Conservation (phyloP, 179 eudicot genomes). For the Heliamphora pulchella region DNA sequence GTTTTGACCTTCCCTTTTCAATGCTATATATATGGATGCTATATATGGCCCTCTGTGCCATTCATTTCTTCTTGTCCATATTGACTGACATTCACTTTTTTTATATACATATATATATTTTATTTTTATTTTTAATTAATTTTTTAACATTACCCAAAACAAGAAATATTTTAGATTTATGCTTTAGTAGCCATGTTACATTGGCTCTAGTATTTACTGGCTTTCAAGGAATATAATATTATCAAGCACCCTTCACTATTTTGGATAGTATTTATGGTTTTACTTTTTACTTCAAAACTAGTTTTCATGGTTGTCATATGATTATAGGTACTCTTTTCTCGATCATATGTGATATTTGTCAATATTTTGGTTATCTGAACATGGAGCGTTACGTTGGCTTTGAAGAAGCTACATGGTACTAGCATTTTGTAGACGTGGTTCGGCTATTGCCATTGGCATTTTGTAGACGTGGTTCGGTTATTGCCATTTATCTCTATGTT, state of each 20-base stretch:
- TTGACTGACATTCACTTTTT: no score
- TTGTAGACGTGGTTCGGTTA: no score
- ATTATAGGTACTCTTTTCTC: conserved; percentile 20
- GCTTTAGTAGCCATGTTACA: no score
- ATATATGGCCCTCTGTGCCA: no score
- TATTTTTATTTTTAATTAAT: no score
- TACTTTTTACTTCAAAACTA: conserved; percentile 15
- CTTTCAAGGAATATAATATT: conserved; percentile 18
- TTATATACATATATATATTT: no score
- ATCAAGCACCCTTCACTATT: conserved; percentile 19
- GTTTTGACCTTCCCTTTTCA: no score
- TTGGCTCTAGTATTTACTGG: conserved; percentile 16
- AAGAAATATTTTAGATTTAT: no score
- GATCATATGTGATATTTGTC: conserved; percentile 15
- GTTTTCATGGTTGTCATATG: conserved; percentile 19
- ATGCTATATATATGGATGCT: no score
- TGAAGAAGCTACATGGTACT: conserved; percentile 13
- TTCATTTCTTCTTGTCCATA: no score
- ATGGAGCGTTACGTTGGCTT: conserved; percentile 17
- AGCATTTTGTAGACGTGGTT: conserved; percentile 11
- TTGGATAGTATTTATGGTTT: neutral
- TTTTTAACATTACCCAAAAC: no score
- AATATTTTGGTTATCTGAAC: conserved; percentile 16
- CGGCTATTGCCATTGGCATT: no score
- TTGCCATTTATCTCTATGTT: neutral